These are phyloP conservation scores for Trebouxia gelatinosa DNA, from an alignment of 163 green algal species.

Conservation along the genomic window DNA sequence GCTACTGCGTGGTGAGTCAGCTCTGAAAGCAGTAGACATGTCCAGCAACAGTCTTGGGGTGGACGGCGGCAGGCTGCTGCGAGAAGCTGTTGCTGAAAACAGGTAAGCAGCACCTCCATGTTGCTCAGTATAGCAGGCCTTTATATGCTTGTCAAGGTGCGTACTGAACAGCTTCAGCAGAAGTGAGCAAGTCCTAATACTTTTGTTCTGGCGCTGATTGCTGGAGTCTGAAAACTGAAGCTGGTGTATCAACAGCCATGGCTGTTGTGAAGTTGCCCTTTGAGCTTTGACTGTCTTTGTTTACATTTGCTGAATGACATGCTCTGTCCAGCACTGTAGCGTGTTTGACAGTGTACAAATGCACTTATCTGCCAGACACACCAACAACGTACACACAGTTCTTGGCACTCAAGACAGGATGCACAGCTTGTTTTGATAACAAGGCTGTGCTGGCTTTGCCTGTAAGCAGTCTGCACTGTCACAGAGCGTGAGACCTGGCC, in stretches of 20 bases:
- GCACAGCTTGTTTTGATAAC: neutral
- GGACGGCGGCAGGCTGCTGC: conserved; percentile 38
- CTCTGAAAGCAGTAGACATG: conserved; percentile 58
- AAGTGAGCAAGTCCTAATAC: neutral
- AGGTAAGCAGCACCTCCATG: neutral
- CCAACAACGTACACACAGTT: no score
- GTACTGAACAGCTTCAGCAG: no score
- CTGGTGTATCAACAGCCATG: neutral
- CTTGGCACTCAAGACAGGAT: neutral
- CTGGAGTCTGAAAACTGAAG: neutral
- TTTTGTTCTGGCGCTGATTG: neutral
- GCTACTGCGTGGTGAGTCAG: conserved; percentile 43
- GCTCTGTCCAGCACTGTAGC: no score
- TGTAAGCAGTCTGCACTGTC: neutral
- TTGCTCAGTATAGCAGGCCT: neutral
- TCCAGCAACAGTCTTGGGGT: conserved; percentile 57
- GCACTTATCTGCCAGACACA: neutral
- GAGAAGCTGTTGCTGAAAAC: conserved; percentile 44
- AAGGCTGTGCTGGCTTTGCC: neutral
- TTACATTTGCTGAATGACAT: no score
- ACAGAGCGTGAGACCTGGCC: neutral
- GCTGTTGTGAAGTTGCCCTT: neutral
- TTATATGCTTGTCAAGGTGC: neutral
- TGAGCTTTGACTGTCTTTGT: no score
- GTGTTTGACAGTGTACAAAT: neutral